Evolutionary conservation across 2,329 filamentous ascomycete genomes (phyloP).

Genomic region (Celoporthe dispersa): DNA sequence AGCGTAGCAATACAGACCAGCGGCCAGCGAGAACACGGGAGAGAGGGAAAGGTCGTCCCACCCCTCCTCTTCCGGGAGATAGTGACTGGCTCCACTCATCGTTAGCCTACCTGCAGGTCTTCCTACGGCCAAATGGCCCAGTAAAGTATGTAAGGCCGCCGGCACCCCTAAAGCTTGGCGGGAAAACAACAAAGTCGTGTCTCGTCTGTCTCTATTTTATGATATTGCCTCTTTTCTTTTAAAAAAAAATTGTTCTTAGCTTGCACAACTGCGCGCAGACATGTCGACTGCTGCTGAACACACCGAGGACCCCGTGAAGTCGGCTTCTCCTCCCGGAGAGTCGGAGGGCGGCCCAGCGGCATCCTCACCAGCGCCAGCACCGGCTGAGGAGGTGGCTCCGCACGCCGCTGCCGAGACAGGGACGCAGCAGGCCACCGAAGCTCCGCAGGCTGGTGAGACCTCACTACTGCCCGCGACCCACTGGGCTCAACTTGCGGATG

Average conservation of each 20-base stretch:
- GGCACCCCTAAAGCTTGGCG: not conserved
- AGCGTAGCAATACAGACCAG: not conserved
- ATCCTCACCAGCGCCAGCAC: not conserved
- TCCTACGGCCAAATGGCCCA: not conserved
- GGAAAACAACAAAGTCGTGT: not conserved
- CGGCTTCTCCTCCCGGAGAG: not conserved
- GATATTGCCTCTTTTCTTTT: not conserved
- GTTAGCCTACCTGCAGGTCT: not conserved
- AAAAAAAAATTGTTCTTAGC: not conserved
- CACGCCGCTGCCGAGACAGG: not conserved
- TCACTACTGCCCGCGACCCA: constrained; percentile 27
- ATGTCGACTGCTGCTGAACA: constrained; percentile 19
- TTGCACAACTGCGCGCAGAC: not conserved
- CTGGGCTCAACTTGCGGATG: constrained; percentile 28
- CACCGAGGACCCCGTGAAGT: not conserved
- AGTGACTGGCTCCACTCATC: not conserved
- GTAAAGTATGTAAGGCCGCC: not conserved
- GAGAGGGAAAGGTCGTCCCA: not conserved
- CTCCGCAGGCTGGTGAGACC: not conserved
- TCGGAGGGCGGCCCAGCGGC: not conserved
- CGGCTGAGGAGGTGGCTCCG: not conserved
- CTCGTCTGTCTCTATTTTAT: not conserved
- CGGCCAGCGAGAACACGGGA: not conserved
- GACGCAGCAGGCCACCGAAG: not conserved
- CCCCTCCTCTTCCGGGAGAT: not conserved